Base-by-base conservation (phyloP, 225 moss, liverwort and hornwort species). In the Pseudisothecium myosuroides region DNA sequence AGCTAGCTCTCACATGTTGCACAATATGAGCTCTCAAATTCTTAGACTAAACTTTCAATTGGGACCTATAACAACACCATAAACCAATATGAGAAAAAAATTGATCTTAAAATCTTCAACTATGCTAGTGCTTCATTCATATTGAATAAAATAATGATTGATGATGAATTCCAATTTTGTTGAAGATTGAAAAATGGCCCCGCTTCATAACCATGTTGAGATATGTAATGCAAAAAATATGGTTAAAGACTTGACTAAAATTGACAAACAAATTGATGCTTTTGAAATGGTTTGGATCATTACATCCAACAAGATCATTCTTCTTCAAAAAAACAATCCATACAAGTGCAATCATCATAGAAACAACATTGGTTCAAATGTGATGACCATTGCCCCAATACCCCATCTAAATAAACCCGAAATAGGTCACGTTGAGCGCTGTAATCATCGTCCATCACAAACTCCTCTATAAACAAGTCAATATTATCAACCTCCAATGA, bases 301-400 rank as follows among this genome's bases (percentile, higher is more conserved):
- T 8, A 43, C 16, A 43, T 41, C 41, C 26, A 47, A 31, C 0
- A 73, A 3, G 4, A 19, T 17, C 29, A 29, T 31, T 31, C 49
- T 45, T 11, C 71, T 8, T 26, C 1, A 1, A 4, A 13, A 39
- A 4, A 28, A 5, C 2, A 28, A 5, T 45, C 11, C 11, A 11
- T 11, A 49, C 10, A 49, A 19, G 4, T 0, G 7, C 31, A 47
- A 7, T 20, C 39, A 14, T 0, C 18, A 18, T 10, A 1, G 2
- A 45, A 74, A 15, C 72, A 43, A 26, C 72, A 72, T 27, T 7
- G 26, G 43, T 72, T 14, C 16, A 72, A 27, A 26, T 43, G 14
- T 3, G 1, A 72, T 43, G 43, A 26, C 72, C 27, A 72, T 43
- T 72, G 9, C 5, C 8, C 3, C 15, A 43, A 43, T 43, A 72